A percentile compares a stretch with the other conserved stretches of the same genome.
Conservation (phyloP, 805 yeast genomes). For the Yarrowia sp. region DNA sequence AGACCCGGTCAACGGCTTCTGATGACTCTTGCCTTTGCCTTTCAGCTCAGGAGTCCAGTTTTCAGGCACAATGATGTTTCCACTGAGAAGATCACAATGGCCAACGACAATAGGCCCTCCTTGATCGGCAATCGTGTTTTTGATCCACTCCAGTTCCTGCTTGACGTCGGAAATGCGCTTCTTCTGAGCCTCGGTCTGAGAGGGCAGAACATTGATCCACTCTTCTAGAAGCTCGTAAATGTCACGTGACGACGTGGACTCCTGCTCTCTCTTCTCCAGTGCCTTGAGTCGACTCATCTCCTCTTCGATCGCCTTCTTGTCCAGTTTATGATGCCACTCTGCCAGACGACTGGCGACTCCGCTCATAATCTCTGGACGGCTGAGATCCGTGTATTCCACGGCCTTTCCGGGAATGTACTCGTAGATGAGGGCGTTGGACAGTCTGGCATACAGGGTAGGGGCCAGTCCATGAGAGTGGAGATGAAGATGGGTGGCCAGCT, state of each 20-base stretch:
- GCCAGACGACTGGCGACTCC: constrained; percentile 71
- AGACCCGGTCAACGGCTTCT: constrained; percentile 3
- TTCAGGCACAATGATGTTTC: constrained; percentile 62
- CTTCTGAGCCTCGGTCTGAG: constrained; percentile 49
- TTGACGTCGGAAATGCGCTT: constrained; percentile 53
- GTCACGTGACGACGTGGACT: constrained; percentile 49
- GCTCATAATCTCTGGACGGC: constrained; percentile 57
- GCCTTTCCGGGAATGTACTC: constrained; percentile 73
- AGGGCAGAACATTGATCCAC: constrained; percentile 72
- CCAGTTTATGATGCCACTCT: constrained; percentile 67
- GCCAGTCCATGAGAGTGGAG: constrained; percentile 67
- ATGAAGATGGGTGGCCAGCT: constrained; percentile 71
- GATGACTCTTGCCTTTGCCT: background rate
- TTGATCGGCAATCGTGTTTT: constrained; percentile 51
- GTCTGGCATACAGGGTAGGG: constrained; percentile 70
- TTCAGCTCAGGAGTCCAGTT: constrained; percentile 18
- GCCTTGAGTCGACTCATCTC: constrained; percentile 45
- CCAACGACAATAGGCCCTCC: constrained; percentile 65
- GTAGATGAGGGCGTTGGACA: constrained; percentile 75
- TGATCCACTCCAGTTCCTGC: constrained; percentile 65
- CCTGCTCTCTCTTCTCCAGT: constrained; percentile 53
- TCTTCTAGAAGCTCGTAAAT: constrained; percentile 66
- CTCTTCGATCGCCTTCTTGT: constrained; percentile 55
- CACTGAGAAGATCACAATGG: constrained; percentile 77
- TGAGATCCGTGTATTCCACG: constrained; percentile 61